Percentiles rank a stretch among this genome's conserved stretches.
These are phyloP conservation scores for Ambrosia trifida DNA, from an alignment of 129 eudicot genomes.

Conservation along the genomic window DNA sequence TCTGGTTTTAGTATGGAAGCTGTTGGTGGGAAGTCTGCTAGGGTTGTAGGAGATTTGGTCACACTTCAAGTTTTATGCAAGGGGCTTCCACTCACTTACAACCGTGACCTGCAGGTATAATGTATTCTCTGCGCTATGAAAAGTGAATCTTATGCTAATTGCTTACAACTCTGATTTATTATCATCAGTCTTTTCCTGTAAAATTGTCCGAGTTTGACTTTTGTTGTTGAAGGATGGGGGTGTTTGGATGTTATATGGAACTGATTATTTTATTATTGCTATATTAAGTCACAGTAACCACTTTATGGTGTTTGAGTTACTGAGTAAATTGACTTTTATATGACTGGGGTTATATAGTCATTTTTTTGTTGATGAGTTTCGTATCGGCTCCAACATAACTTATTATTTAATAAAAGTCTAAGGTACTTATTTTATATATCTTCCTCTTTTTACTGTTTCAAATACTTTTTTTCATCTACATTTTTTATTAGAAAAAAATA, in stretches of 20 bases:
- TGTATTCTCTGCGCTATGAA: neutral
- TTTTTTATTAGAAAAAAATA: neutral
- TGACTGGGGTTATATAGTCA: neutral
- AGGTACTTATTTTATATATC: neutral
- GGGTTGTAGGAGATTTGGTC: constrained; percentile 85
- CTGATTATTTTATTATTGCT: neutral
- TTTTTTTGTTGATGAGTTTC: neutral
- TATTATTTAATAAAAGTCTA: neutral
- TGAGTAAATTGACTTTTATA: neutral
- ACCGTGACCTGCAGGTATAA: constrained; percentile 91
- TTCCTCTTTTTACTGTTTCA: neutral
- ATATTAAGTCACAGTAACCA: neutral
- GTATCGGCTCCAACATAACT: neutral
- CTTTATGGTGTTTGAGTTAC: neutral
- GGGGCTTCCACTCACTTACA: constrained; percentile 98
- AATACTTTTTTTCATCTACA: neutral
- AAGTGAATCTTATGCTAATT: neutral
- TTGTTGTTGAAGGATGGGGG: neutral
- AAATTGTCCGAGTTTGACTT: neutral
- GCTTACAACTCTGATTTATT: neutral
- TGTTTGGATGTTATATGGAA: neutral
- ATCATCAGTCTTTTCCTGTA: neutral
- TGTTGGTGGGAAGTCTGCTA: constrained; percentile 92
- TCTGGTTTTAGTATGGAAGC: constrained; percentile 95
- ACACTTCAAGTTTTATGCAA: constrained; percentile 95